Base-by-base conservation (phyloP, 2,329 filamentous ascomycete genomes). In the Beauveria sp. region DNA sequence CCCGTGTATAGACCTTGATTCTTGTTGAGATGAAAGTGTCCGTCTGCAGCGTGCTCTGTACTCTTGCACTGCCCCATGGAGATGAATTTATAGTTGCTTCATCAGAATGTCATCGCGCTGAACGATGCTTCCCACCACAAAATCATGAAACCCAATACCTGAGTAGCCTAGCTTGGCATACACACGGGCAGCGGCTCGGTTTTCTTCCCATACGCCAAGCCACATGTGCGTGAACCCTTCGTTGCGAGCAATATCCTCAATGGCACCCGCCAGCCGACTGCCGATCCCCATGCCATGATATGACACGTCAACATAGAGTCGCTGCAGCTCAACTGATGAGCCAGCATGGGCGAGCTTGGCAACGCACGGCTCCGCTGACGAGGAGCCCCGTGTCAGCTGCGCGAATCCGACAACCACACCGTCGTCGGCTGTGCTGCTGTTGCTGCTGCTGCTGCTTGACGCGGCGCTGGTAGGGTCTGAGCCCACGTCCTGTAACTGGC, bases 151-250 rank as follows among this genome's bases (percentile, higher is more conserved):
- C 0, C 79, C 79, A 0, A 78, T 71, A 24, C 65, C 66, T 18
- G 60, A 63, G 61, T 76, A 81, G 0, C 78, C 79, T 66, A 73
- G 71, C 65, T 70, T 74, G 62, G 70, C 70, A 65, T 81, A 81
- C 5, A 75, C 69, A 40, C 62, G 70, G 26, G 72, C 69, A 0
- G 77, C 77, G 34, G 66, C 71, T 1, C 60, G 42, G 58, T 80
- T 80, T 64, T 79, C 75, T 56, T 80, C 75, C 78, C 78, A 80
- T 10, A 80, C 78, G 0, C 78, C 78, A 10, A 80, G 66, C 77
- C 78, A 81, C 20, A 80, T 68, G 28, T 74, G 68, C 54, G 66
- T 68, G 38, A 73, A 78, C 0, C 73, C 77, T 31, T 74, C 68
- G 5, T 70, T 65, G 51, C 68, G 67, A 1, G 77, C 76, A 63